Percentiles rank a stretch among this genome's conserved stretches.
These are phyloP conservation scores for Coffea eugenioides DNA, from an alignment of 257 asterid species.

Conservation along the genomic window DNA sequence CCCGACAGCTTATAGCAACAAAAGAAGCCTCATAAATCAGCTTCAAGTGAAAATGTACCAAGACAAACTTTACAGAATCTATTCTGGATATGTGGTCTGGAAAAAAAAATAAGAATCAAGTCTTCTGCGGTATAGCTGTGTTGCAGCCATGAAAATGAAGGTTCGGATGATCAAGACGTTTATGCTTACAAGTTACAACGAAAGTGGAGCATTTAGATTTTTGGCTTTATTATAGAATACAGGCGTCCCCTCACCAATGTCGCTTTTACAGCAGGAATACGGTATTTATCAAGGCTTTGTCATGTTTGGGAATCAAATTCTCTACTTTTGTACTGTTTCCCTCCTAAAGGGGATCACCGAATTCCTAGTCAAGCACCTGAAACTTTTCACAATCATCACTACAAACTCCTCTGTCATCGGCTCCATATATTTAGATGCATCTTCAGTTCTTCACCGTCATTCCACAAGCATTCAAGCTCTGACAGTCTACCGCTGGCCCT, in stretches of 20 bases:
- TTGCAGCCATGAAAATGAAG: slow-evolving; percentile 8
- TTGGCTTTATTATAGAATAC: background rate
- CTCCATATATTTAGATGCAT: slow-evolving; percentile 20
- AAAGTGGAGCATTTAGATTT: background rate
- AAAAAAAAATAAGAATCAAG: background rate
- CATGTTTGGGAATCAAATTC: slow-evolving; percentile 51
- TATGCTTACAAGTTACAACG: background rate
- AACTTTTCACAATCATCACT: slow-evolving; percentile 24
- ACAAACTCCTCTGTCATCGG: slow-evolving; percentile 8
- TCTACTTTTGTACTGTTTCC: slow-evolving; percentile 32
- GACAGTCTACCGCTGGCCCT: background rate
- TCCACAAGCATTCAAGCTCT: background rate
- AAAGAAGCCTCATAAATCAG: background rate
- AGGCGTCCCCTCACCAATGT: background rate
- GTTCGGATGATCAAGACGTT: background rate
- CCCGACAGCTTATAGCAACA: background rate
- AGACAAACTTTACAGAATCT: background rate
- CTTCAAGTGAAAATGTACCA: background rate
- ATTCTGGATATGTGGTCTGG: slow-evolving; percentile 4
- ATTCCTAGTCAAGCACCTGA: slow-evolving; percentile 26
- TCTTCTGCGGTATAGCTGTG: background rate
- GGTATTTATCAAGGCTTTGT: slow-evolving; percentile 15
- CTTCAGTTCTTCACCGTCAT: background rate
- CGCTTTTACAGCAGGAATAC: slow-evolving; percentile 3
- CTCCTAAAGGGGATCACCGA: slow-evolving; percentile 51